Conservation (phyloP, 768 basidiomycete species). For the Agaricus subrufescens region DNA sequence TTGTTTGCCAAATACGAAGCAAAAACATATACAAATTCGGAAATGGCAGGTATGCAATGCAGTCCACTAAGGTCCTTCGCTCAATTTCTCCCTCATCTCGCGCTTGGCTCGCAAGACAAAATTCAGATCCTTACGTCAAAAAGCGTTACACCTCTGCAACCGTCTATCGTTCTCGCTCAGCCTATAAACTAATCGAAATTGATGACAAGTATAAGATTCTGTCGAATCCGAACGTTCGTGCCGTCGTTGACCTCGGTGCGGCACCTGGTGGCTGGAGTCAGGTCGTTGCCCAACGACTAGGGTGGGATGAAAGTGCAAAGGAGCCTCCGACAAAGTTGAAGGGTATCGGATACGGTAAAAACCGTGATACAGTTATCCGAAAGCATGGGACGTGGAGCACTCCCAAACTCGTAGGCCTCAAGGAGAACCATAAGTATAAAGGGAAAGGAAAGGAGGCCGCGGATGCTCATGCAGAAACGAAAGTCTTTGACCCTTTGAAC, state of each 20-base stretch:
- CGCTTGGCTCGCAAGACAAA: slow-evolving; percentile 66
- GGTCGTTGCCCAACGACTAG: slow-evolving; percentile 64
- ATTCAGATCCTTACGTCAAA: slow-evolving; percentile 68
- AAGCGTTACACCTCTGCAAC: slow-evolving; percentile 24
- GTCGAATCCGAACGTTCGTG: slow-evolving; percentile 42
- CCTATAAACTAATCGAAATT: slow-evolving; percentile 88
- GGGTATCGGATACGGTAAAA: slow-evolving; percentile 1
- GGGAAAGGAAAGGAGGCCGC: slow-evolving; percentile 10
- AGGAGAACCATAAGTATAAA: background rate
- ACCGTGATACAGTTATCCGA: background rate
- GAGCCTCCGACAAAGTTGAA: slow-evolving; percentile 12
- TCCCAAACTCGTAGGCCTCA: background rate
- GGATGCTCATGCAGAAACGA: background rate
- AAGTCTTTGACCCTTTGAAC: slow-evolving; percentile 36
- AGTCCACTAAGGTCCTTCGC: background rate
- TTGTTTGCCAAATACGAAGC: too few relatives aligned
- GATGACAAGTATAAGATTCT: slow-evolving; percentile 55
- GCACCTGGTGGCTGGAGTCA: slow-evolving; percentile 96
- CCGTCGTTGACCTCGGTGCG: slow-evolving; percentile 84
- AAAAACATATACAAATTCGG: too few relatives aligned
- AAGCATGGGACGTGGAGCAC: slow-evolving; percentile 6
- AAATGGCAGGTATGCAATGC: background rate
- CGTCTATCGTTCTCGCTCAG: slow-evolving; percentile 78
- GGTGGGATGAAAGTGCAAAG: slow-evolving; percentile 29
- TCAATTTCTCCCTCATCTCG: slow-evolving; percentile 9